Percentiles rank a stretch among this genome's conserved stretches.
Conservation (phyloP, 345 rosid genomes). For the Hypericum perforatum region DNA sequence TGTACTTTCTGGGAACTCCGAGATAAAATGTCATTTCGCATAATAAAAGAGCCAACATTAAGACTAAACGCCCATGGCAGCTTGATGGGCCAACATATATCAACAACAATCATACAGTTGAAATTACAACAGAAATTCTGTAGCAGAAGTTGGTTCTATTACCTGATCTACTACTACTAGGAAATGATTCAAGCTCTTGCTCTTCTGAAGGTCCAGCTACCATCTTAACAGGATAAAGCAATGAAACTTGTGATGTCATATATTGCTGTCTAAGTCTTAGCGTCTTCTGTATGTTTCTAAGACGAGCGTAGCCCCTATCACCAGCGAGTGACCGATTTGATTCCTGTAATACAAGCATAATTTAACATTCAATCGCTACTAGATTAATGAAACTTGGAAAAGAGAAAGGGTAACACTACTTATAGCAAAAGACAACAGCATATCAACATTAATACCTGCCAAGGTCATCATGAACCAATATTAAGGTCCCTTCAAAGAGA, state of each 20-base stretch:
- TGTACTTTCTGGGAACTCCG: too few relatives aligned
- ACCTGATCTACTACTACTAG: slow-evolving; percentile 69
- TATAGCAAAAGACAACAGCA: too few relatives aligned
- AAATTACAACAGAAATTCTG: too few relatives aligned
- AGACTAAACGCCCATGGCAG: too few relatives aligned
- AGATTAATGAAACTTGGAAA: not conserved
- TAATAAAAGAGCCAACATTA: too few relatives aligned
- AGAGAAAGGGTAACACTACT: too few relatives aligned
- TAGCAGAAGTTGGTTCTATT: slow-evolving; percentile 14
- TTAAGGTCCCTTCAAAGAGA: too few relatives aligned
- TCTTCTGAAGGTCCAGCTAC: slow-evolving; percentile 70
- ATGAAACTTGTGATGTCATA: slow-evolving; percentile 80
- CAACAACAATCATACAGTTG: too few relatives aligned
- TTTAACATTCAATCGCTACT: not conserved
- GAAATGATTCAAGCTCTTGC: slow-evolving; percentile 87
- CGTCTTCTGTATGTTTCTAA: slow-evolving; percentile 60
- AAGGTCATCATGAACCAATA: too few relatives aligned
- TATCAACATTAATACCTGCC: too few relatives aligned
- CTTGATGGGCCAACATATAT: too few relatives aligned
- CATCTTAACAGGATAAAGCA: slow-evolving; percentile 70
- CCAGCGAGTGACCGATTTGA: slow-evolving; percentile 38
- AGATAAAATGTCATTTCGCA: too few relatives aligned
- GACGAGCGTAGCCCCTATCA: slow-evolving; percentile 53
- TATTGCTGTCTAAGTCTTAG: slow-evolving; percentile 71
- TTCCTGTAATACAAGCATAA: slow-evolving; percentile 1